Base-by-base conservation (phyloP, 192 early-diverging fungal genomes). In the Nowakowskiella sp. region DNA sequence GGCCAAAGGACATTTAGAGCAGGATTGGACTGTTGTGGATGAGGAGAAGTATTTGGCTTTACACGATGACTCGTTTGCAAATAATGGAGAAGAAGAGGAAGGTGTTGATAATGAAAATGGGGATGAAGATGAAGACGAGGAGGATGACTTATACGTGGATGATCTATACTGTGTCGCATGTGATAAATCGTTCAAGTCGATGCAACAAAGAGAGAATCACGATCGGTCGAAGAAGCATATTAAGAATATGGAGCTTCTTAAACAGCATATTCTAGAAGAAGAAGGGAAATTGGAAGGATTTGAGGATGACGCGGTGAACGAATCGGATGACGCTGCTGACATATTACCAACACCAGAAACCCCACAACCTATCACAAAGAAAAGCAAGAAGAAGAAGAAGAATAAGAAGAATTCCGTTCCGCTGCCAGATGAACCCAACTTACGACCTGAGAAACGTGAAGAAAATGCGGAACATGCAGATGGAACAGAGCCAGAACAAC, bases 81-180 rank as follows among this genome's bases (percentile, higher is more conserved):
- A 42, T 5, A 60, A 48, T 4, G 68, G 66, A 0, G 60, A 61
- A 0, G 64, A 70, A 2, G 66, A 68, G 1, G 61, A 61, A 1
- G 73, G 49, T 4, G 69, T 74, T 3, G 73, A 67, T 2, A 60
- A 59, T 21, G 62, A 72, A 1, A 74, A 61, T n/a, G 30, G 44
- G 27, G 58, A 70, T 19, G 72, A 68, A 31, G 49, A 42, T 29
- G 62, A 44, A 27, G 62, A 55, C n/a, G 66, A 57, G 21, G 65
- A 59, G 6, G 32, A 31, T 4, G 44, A 54, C 9, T 51, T 57
- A 31, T 6, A 49, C 33, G n/a, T 45, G 28, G 82, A 68, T 27
- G 78, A 88, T 49, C 84, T 85, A 31, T 80, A 79, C 33, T 99
- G 95, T 58, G 78, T 85, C 8, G 84, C 83, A 1, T 99, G 95